Evolutionary conservation across 2,329 filamentous ascomycete genomes (phyloP).

Genomic region (Neurospora crassa): DNA sequence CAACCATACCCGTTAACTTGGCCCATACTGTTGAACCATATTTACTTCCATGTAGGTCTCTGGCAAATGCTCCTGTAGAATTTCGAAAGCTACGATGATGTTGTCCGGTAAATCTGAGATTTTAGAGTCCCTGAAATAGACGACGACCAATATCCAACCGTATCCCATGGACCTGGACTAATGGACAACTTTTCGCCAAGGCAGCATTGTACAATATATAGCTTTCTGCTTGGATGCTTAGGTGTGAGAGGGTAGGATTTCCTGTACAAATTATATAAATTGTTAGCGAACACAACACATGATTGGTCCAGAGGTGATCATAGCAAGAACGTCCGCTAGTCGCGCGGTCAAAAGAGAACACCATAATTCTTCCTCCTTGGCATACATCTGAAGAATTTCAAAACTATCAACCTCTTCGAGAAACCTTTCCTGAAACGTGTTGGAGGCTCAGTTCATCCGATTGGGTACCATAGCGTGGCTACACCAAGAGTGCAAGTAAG

Average conservation of each 20-base stretch:
- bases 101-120: background rate
- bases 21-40: background rate
- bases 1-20: background rate
- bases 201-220: background rate
- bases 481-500: background rate
- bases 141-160: background rate
- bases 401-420: background rate
- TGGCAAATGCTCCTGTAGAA: background rate
- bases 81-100: background rate
- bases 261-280: background rate
- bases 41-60: no score
- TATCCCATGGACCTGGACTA: background rate
- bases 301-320: background rate
- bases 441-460: background rate
- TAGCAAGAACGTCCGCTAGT: background rate
- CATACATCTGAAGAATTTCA: background rate
- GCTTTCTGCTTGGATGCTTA: rapidly evolving
- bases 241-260: background rate
- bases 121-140: background rate
- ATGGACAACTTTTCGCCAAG: background rate
- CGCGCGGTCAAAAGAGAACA: background rate
- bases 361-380: background rate
- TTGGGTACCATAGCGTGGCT: background rate
- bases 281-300: background rate
- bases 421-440: no score